phyloP scores from a whole-genome alignment of 345 rosid species.

The rapeseed (Brassica napus) region DNA sequence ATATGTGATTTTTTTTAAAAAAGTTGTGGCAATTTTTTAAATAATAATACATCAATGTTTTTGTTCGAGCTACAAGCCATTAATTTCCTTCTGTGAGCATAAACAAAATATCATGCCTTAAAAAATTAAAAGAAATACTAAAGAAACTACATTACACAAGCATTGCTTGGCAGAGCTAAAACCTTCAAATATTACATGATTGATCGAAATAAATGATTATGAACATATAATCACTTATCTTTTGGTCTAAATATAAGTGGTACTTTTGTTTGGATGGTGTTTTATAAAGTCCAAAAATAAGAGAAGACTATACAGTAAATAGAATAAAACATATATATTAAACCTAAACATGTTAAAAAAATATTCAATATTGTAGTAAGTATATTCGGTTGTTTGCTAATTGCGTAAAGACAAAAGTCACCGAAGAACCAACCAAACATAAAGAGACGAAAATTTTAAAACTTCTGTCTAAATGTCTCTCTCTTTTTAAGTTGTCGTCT shows the following conservation, averaged over 20 bases:
- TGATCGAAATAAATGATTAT: neutral
- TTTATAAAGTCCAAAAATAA: neutral
- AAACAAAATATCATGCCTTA: neutral
- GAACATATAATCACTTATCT: neutral
- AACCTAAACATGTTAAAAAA: neutral
- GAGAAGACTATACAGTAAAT: neutral
- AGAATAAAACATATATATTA: neutral
- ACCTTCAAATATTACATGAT: neutral
- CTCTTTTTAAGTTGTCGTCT: constrained; percentile 30
- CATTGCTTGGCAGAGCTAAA: neutral
- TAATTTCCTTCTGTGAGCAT: neutral
- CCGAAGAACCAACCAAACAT: constrained; percentile 5
- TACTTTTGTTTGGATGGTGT: neutral
- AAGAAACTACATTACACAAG: neutral
- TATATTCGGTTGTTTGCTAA: neutral
- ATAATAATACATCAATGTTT: neutral
- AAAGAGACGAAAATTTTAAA: neutral
- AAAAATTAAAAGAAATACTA: neutral
- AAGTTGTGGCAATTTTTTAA: neutral
- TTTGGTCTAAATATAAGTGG: neutral
- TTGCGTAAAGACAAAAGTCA: constrained; percentile 27
- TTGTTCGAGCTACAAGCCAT: neutral
- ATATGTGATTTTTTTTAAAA: constrained; percentile 16
- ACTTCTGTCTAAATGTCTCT: constrained; percentile 10
- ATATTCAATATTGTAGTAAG: neutral